phyloP scores from a whole-genome alignment of 2,329 filamentous ascomycete genomes.

The Leptographium flavum region DNA sequence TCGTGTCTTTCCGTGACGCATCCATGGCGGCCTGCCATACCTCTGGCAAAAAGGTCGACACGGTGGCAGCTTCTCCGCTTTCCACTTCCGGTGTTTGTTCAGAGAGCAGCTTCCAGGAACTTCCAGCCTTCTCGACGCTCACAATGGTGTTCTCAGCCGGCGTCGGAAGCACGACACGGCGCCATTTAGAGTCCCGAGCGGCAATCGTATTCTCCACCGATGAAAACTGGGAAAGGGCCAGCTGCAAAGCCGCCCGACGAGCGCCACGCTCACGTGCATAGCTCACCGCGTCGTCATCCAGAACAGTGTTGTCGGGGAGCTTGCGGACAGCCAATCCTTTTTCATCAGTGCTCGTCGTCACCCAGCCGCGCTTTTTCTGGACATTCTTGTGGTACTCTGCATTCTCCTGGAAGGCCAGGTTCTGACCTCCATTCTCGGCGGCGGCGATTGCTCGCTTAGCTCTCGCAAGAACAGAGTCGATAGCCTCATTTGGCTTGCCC shows the following conservation, averaged over 20 bases:
- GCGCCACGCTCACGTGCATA: constrained; percentile 26
- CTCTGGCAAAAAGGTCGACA: no score
- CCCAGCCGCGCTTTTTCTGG: constrained; percentile 8
- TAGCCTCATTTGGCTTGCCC: background rate
- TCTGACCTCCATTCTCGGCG: constrained; percentile 9
- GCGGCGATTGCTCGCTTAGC: background rate
- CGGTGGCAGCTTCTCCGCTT: no score
- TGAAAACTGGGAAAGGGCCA: constrained; percentile 23
- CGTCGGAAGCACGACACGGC: background rate
- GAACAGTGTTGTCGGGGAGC: constrained; percentile 11
- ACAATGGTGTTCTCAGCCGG: background rate
- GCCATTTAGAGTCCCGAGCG: background rate
- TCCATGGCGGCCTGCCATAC: background rate
- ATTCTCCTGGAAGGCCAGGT: constrained; percentile 22
- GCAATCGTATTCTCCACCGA: background rate
- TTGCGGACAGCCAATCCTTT: background rate
- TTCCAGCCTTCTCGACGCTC: background rate
- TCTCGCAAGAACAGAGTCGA: background rate
- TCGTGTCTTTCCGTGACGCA: background rate
- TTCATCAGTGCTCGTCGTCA: constrained; percentile 5
- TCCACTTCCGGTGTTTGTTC: no score
- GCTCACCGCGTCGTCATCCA: constrained; percentile 4
- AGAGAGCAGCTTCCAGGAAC: background rate
- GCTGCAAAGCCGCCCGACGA: constrained; percentile 30
- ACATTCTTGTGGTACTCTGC: constrained; percentile 14